Percentiles rank a stretch among this genome's conserved stretches.
phyloP scores from a whole-genome alignment of 768 basidiomycete species.

The Agrocybe chaxingu region DNA sequence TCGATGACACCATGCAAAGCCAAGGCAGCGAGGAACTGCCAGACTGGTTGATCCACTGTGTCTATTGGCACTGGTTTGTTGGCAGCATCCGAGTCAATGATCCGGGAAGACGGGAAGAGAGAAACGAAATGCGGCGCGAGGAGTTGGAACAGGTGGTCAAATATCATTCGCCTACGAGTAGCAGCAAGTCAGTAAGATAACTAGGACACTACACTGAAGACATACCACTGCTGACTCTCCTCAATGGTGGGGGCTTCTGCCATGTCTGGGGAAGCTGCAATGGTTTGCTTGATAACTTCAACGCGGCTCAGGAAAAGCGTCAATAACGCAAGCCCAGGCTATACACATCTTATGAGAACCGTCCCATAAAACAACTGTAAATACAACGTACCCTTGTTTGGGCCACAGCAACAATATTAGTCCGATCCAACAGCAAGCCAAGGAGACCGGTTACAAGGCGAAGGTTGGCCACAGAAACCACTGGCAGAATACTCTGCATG shows the following conservation, averaged over 20 bases:
- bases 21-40: conserved; percentile 89
- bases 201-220: background rate
- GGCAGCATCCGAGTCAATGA: conserved; percentile 30
- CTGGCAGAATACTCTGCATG: conserved; percentile 80
- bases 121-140: conserved; percentile 71
- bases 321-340: conserved; percentile 91
- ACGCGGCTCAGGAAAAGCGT: conserved; percentile 91
- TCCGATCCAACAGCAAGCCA: conserved; percentile 77
- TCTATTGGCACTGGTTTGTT: conserved; percentile 46
- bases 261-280: conserved; percentile 46
- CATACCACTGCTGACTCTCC: conserved; percentile 74
- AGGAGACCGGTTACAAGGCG: conserved; percentile 85
- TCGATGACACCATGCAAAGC: conserved; percentile 81
- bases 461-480: conserved; percentile 76
- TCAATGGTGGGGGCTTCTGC: conserved; percentile 61
- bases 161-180: conserved; percentile 73
- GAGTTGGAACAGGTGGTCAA: conserved; percentile 81
- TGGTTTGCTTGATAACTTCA: conserved; percentile 84
- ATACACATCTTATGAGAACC: conserved; percentile 7
- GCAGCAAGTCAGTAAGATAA: conserved; percentile 7
- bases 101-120: conserved; percentile 90
- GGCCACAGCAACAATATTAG: conserved; percentile 68
- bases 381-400: conserved; percentile 68
- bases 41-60: conserved; percentile 84
- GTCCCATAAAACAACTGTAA: background rate